Conservation (phyloP, 1,139 yeast genomes). For the Hyphopichia khmerensis region DNA sequence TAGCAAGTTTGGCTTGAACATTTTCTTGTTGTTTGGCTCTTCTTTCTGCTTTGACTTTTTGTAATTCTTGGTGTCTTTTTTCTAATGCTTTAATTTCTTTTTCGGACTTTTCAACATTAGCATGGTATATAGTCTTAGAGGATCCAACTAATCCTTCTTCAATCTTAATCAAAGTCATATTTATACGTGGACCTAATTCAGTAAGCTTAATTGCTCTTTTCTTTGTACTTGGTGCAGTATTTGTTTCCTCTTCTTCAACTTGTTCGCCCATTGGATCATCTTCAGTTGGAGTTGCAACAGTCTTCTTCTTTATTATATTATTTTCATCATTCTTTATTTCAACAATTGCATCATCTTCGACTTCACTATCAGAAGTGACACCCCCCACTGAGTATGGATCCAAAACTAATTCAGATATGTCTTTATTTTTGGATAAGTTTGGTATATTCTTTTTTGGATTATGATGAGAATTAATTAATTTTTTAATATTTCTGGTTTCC, state of each 20-base stretch:
- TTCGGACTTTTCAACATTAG: conserved; percentile 60
- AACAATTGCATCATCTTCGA: conserved; percentile 89
- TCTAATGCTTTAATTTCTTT: conserved; percentile 64
- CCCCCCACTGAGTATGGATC: conserved; percentile 82
- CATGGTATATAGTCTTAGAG: conserved; percentile 78
- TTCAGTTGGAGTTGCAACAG: conserved; percentile 10
- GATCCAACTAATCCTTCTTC: conserved; percentile 88
- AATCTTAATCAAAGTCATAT: conserved; percentile 73
- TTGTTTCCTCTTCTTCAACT: conserved; percentile 8
- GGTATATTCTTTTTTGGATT: conserved; percentile 70
- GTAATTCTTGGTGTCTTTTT: conserved; percentile 61
- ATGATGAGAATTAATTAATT: conserved; percentile 65
- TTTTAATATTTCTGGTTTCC: conserved; percentile 76
- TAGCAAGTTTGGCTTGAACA: conserved; percentile 72
- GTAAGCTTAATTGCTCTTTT: conserved; percentile 90
- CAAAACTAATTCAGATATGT: conserved; percentile 78
- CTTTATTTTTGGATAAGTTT: conserved; percentile 63
- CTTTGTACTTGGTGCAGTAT: conserved; percentile 36
- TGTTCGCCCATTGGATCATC: conserved; percentile 10
- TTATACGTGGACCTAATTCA: conserved; percentile 91
- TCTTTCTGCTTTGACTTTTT: conserved; percentile 66
- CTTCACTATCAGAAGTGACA: conserved; percentile 87
- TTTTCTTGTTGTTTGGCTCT: conserved; percentile 78
- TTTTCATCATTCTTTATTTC: conserved; percentile 55
- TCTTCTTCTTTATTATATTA: conserved; percentile 10